Conservation (phyloP, 1,284 basidiomycete genomes). For the Cutaneotrichosporon spelunceum region DNA sequence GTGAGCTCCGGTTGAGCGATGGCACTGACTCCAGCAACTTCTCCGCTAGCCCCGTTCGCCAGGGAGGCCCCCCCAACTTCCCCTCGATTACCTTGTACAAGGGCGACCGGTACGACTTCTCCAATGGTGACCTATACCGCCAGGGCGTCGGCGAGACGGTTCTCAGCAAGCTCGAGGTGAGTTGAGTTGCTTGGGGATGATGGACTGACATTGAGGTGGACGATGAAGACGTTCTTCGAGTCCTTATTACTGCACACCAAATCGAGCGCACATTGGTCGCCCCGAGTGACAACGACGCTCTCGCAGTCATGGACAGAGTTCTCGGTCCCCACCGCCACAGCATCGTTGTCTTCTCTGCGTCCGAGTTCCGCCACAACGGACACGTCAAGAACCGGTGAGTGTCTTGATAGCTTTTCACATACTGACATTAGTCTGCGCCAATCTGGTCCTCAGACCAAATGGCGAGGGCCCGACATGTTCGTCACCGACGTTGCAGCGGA, state of each 20-base stretch:
- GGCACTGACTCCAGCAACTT: background rate
- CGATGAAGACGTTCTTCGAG: constrained; percentile 70
- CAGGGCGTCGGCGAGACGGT: constrained; percentile 60
- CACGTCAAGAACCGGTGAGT: background rate
- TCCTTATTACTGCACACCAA: constrained; percentile 68
- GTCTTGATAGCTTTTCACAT: background rate
- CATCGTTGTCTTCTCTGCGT: constrained; percentile 32
- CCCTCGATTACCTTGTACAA: constrained; percentile 4
- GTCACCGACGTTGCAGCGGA: constrained; percentile 31
- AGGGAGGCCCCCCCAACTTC: background rate
- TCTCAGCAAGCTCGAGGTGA: constrained; percentile 75
- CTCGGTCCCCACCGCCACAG: constrained; percentile 8
- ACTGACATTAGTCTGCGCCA: background rate
- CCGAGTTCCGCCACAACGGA: constrained; percentile 16
- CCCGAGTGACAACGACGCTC: constrained; percentile 60
- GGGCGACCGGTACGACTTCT: constrained; percentile 74
- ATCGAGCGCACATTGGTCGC: constrained; percentile 76
- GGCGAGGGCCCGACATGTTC: constrained; percentile 29
- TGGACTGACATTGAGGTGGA: constrained; percentile 59
- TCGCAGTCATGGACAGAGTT: constrained; percentile 57
- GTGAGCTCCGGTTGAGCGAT: constrained; percentile 20
- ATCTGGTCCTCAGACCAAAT: constrained; percentile 26
- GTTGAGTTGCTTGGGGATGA: constrained; percentile 30
- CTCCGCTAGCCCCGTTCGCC: background rate
- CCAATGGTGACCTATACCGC: constrained; percentile 61